Conservation (phyloP, 2,329 filamentous ascomycete species). For the Aspergillus sp. region DNA sequence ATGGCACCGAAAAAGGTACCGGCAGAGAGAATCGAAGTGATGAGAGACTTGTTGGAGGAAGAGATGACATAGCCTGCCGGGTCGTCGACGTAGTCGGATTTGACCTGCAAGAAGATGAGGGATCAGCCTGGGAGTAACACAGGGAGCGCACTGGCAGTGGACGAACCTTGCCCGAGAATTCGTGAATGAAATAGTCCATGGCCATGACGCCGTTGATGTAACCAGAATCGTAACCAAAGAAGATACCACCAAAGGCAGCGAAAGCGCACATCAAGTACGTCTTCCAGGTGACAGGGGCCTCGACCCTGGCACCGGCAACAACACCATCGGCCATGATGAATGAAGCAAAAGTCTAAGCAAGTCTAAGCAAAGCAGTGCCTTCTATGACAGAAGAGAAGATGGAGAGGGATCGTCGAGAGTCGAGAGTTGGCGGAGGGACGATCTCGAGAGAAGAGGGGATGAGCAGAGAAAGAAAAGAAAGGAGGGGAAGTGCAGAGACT, state of each 20-base stretch:
- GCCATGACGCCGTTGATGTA: slow-evolving; percentile 59
- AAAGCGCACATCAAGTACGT: slow-evolving; percentile 66
- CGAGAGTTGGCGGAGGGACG: neutral
- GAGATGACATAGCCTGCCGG: slow-evolving; percentile 47
- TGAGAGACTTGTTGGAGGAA: slow-evolving; percentile 61
- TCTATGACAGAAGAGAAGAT: neutral
- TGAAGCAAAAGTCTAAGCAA: neutral
- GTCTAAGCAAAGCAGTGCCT: neutral
- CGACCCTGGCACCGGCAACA: slow-evolving; percentile 58
- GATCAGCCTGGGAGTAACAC: neutral
- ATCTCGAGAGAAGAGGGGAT: neutral
- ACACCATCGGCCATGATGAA: slow-evolving; percentile 38
- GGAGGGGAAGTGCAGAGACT: neutral
- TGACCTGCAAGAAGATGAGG: slow-evolving; percentile 21
- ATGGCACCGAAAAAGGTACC: slow-evolving; percentile 80
- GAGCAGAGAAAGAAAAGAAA: neutral
- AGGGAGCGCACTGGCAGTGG: neutral
- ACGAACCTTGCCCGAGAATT: slow-evolving; percentile 42
- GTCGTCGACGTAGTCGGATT: slow-evolving; percentile 28
- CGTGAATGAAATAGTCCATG: slow-evolving; percentile 54
- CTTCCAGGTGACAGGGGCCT: slow-evolving; percentile 62
- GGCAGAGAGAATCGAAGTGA: slow-evolving; percentile 77
- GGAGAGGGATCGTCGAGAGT: neutral
- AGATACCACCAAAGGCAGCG: slow-evolving; percentile 64
- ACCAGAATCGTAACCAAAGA: slow-evolving; percentile 64